Percentiles rank a stretch among this genome's conserved stretches.
phyloP scores from a whole-genome alignment of 768 basidiomycete species.

The Mrakia blollopis region DNA sequence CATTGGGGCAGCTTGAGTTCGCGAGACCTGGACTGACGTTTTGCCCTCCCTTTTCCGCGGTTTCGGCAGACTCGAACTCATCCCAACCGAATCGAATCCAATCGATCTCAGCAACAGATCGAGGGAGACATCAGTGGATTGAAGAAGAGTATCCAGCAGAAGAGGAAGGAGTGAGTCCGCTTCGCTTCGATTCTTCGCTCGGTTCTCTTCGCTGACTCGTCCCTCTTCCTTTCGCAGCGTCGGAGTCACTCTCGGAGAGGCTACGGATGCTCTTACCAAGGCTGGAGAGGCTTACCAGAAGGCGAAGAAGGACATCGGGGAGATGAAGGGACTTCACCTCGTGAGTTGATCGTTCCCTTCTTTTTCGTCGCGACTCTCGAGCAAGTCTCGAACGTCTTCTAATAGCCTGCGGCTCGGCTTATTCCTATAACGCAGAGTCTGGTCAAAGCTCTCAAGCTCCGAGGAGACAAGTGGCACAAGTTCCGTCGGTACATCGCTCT shows the following conservation, averaged over 20 bases:
- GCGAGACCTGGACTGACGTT: background rate
- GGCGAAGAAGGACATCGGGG: conserved; percentile 60
- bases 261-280: conserved; percentile 65
- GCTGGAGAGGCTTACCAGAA: conserved; percentile 58
- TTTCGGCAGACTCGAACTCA: background rate
- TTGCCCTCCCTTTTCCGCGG: background rate
- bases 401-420: background rate
- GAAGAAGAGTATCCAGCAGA: conserved; percentile 59
- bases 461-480: conserved; percentile 72
- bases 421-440: conserved; percentile 53
- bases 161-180: conserved; percentile 57
- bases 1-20: background rate
- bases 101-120: conserved; percentile 41
- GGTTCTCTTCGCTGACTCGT: background rate
- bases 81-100: background rate
- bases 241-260: conserved; percentile 70
- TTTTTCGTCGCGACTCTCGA: background rate
- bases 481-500: conserved; percentile 86
- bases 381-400: background rate
- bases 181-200: background rate
- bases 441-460: conserved; percentile 58
- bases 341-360: background rate
- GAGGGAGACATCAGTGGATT: conserved; percentile 61
- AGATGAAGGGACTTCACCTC: conserved; percentile 44
- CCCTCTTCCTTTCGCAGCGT: conserved; percentile 49